phyloP scores from a whole-genome alignment of 306 rosid species.

The Dryas octopetala region DNA sequence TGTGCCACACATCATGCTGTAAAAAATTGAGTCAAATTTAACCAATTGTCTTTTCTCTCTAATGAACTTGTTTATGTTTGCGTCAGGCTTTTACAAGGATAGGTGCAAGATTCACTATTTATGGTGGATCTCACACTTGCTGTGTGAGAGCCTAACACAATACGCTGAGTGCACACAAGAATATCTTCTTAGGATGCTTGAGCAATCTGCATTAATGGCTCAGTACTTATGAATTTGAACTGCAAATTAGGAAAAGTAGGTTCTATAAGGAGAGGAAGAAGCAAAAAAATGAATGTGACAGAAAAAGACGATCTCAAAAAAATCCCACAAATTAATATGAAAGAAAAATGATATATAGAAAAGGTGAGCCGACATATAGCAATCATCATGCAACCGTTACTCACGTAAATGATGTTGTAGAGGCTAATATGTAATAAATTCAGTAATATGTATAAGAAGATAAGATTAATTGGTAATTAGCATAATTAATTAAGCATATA shows the following conservation, averaged over 20 bases:
- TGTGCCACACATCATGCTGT: neutral
- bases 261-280: neutral
- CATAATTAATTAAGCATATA: constrained; percentile 1
- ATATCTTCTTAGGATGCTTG: no score
- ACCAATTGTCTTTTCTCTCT: no score
- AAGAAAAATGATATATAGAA: neutral
- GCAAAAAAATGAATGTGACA: neutral
- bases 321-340: neutral
- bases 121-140: no score
- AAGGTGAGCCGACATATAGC: constrained; percentile 14
- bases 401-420: constrained; percentile 5
- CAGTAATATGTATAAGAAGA: no score
- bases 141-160: no score
- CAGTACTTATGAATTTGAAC: neutral
- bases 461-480: neutral
- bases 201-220: neutral
- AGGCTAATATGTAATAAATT: no score
- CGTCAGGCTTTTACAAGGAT: no score
- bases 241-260: neutral
- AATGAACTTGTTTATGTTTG: no score
- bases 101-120: no score
- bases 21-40: no score
- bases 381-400: constrained; percentile 1
- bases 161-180: no score
- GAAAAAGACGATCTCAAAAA: neutral